These are phyloP conservation scores for Solanum etuberosum DNA, from an alignment of 257 asterid genomes.

Conservation along the genomic window DNA sequence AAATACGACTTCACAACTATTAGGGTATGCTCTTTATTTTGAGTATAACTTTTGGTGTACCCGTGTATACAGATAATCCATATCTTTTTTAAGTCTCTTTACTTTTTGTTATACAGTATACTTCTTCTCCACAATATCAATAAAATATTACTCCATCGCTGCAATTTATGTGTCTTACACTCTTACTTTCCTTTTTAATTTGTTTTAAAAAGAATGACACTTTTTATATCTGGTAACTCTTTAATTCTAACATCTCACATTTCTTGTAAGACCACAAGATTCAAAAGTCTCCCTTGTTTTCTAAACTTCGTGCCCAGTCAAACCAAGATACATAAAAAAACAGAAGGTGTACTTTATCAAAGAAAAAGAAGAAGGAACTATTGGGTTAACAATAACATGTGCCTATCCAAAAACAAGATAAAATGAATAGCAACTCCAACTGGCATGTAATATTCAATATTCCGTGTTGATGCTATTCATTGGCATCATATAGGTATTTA, in stretches of 20 bases:
- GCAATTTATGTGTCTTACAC: neutral
- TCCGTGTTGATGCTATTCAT: neutral
- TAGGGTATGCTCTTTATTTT: neutral
- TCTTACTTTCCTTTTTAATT: neutral
- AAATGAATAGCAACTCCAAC: neutral
- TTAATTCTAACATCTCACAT: neutral
- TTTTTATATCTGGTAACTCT: neutral
- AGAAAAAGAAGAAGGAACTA: neutral
- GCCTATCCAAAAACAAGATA: neutral
- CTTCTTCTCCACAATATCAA: neutral
- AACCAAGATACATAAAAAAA: neutral
- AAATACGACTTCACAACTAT: neutral
- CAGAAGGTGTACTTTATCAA: neutral
- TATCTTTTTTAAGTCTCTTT: neutral
- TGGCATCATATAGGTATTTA: neutral
- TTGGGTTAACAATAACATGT: neutral
- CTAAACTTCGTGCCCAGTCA: neutral
- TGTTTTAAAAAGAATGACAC: neutral
- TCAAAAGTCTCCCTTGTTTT: neutral
- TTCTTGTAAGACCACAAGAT: neutral
- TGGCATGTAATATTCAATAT: neutral
- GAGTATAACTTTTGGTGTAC: neutral
- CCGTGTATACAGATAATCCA: neutral
- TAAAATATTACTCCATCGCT: neutral
- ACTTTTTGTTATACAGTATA: neutral